Conservation (phyloP, 1,284 basidiomycete genomes). For the Moesziomyces aphidis region DNA sequence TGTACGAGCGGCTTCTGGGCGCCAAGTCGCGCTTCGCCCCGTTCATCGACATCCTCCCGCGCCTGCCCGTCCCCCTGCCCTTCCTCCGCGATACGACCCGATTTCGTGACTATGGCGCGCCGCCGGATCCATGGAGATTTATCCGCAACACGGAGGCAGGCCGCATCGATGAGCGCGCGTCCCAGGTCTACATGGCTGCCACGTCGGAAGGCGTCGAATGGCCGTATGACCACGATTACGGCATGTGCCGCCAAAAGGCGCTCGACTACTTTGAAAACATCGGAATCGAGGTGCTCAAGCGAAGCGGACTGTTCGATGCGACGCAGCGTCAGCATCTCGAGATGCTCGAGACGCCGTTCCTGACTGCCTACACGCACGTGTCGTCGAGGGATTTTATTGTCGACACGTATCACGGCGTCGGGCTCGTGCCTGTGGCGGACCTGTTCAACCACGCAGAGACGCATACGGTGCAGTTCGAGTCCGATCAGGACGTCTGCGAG, state of each 20-base stretch:
- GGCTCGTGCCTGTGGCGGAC: slow-evolving; percentile 60
- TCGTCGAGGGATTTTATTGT: slow-evolving; percentile 61
- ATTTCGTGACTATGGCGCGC: too few species aligned
- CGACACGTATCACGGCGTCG: slow-evolving; percentile 56
- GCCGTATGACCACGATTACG: slow-evolving; percentile 35
- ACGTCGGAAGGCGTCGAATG: not conserved
- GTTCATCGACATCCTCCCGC: slow-evolving; percentile 46
- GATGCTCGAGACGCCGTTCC: slow-evolving; percentile 21
- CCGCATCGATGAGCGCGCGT: slow-evolving; percentile 17
- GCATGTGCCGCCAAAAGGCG: slow-evolving; percentile 29
- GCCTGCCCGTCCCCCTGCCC: slow-evolving; percentile 34
- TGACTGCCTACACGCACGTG: slow-evolving; percentile 52
- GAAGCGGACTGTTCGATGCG: slow-evolving; percentile 14
- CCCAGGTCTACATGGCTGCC: slow-evolving; percentile 5
- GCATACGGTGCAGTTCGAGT: slow-evolving; percentile 60
- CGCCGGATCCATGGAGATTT: slow-evolving; percentile 10
- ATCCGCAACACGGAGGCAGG: slow-evolving; percentile 42
- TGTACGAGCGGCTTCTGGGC: slow-evolving; percentile 49
- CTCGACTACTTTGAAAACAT: slow-evolving; percentile 30
- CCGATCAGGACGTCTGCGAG: slow-evolving; percentile 60
- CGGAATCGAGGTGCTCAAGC: slow-evolving; percentile 21
- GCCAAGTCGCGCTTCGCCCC: slow-evolving; percentile 34
- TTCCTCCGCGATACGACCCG: slow-evolving; percentile 6
- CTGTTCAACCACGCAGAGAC: slow-evolving; percentile 58
- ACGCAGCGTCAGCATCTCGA: slow-evolving; percentile 15